Evolutionary conservation across 768 basidiomycete genomes (phyloP).

Genomic region (Tylopilus vinaceipallidus): DNA sequence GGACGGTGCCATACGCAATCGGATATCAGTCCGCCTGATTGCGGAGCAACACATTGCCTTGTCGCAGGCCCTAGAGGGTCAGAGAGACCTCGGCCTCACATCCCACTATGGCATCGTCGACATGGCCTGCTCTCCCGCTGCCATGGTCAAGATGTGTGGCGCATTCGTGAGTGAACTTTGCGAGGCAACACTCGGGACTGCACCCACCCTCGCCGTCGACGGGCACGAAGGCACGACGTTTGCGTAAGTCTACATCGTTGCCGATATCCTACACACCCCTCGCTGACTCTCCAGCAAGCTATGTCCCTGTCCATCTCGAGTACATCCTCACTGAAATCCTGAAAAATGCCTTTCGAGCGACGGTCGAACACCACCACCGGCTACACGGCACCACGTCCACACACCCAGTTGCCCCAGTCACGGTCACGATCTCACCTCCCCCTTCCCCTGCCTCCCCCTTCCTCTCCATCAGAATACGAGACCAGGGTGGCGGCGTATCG

Average conservation of each 20-base stretch:
- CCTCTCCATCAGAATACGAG: conserved; percentile 77
- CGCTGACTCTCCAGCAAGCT: conserved; percentile 42
- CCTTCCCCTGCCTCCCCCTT: conserved; percentile 39
- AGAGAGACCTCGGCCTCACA: conserved; percentile 27
- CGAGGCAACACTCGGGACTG: conserved; percentile 76
- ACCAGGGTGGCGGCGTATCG: conserved; percentile 84
- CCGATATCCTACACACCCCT: conserved; percentile 2
- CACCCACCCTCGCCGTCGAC: conserved; percentile 66
- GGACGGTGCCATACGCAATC: conserved; percentile 80
- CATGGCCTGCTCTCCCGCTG: conserved; percentile 63
- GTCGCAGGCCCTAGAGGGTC: conserved; percentile 59
- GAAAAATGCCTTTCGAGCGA: conserved; percentile 90
- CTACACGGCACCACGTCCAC: conserved; percentile 35
- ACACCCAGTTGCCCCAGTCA: conserved; percentile 54
- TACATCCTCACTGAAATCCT: conserved; percentile 89
- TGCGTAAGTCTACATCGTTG: conserved; percentile 52
- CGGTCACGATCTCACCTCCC: conserved; percentile 68
- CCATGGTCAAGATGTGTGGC: conserved; percentile 76
- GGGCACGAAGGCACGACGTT: conserved; percentile 72
- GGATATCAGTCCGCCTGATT: conserved; percentile 84
- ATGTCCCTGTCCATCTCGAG: conserved; percentile 87
- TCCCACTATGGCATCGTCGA: conserved; percentile 73
- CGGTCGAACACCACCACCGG: conserved; percentile 69
- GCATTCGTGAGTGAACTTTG: conserved; percentile 84
- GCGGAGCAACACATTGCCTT: conserved; percentile 91